Base-by-base conservation (phyloP, 805 yeast genomes). In the Barnettozyma botsteinii region DNA sequence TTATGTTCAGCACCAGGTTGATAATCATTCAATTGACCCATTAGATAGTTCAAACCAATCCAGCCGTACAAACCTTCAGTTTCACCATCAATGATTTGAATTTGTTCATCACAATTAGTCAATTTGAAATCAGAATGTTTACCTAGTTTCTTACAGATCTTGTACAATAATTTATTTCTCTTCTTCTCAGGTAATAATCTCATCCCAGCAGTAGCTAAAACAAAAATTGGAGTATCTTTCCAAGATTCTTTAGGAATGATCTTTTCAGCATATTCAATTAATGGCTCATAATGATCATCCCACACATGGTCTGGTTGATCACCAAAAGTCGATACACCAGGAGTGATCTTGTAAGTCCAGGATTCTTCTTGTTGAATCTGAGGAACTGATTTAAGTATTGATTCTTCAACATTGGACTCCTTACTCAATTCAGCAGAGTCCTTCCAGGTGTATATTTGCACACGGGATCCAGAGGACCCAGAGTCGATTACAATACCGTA, bases 181-280 rank as follows among this genome's bases (percentile, higher is more conserved):
- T 75, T 73, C 14, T 63, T 58, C 25, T 68, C 66, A 0, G 82
- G 76, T 33, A 91, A 57, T 31, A 93, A 64, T 46, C 98, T 72
- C 95, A 93, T 87, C 2, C 98, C 98, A 5, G 98, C 98, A 0
- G 98, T 93, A 4, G 98, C 95, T 50, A 85, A 76, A n/a, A 93
- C 75, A 50, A 79, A 93, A 1, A 93, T 72, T 0, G 98, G 98
- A 0, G 98, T 91, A 5, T 75, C 73, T 1, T 59, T 45, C 48
- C 78, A 75, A 40, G 73, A 67, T 0, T 70, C 71, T 23, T 56
- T 52, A 0, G 98, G 98, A 7, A 93, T 77, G 18, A 83, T 72
- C 4, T 62, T 59, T 50, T 77, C 73, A 0, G 96, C 97, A 57
- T 78, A 77, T 33, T 74, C 66, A 14, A 89, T 66, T 35, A 93